Evolutionary conservation across 306 rosid genomes (phyloP), one percentile per base, ranked within the genome.

Genomic region (Aeschynomene evenia): DNA sequence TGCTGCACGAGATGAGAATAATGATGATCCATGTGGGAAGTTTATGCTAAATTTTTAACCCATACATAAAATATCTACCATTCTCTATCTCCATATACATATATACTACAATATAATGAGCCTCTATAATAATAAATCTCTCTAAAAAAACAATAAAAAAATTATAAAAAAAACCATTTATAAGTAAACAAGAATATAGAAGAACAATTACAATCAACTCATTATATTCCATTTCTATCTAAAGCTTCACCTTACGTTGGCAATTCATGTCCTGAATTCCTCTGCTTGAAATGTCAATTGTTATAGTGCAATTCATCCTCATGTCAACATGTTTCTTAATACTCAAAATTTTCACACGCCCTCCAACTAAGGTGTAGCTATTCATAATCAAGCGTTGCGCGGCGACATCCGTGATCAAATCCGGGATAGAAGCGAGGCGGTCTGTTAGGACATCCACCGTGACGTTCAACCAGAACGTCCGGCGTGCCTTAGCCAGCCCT

Each of bases 271-370:
- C 64, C 70, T 76, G 72, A 78, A 87, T 68, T 9, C 63, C 66
- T 66, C 12, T 76, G 64, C 65, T 81, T 10, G 82, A 21, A 40
- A 89, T 79, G 49, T 76, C 67, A 63, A 83, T 68, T 0, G 67
- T 48, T 63, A 83, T 11, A 2, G 81, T 79, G 34, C 96, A 89
- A 65, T 83, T 83, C 89, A 87, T 77, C 48, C 70, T 83, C 29
- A 89, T 68, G 11, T 54, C 81, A 33, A 83, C 86, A 68, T 85
- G 87, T 65, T 68, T 85, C 72, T 84, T 83, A 15, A 87, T 48
- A 15, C 79, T 11, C 80, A 84, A 51, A 10, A 87, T 10, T 40
- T 89, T 85, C 16, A 79, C 90, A 23, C 83, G 75, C 19, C 92
- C 96, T 1, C 92, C 73, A 66, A 89, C 43, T 8, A 75, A 63